Evolutionary conservation across 768 basidiomycete genomes (phyloP).

Genomic region (Suillus plorans): DNA sequence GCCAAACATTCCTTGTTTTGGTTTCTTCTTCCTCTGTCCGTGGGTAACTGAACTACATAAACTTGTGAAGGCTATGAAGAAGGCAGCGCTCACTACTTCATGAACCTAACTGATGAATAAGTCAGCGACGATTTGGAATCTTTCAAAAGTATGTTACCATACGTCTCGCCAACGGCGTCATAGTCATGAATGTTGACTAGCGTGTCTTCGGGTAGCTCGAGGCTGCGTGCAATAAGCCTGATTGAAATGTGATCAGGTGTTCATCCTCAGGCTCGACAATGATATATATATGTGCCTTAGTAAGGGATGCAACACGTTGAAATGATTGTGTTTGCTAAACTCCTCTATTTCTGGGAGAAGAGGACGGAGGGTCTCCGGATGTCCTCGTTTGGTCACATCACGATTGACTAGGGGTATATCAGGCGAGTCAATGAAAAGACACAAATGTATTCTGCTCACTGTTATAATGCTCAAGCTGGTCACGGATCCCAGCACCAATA

Average conservation of each 20-base stretch:
- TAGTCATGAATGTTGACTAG: conserved; percentile 49
- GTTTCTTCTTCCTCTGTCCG: conserved; percentile 48
- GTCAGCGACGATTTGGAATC: not conserved
- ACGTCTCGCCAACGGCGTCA: conserved; percentile 41
- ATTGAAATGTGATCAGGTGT: not conserved
- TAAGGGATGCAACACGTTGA: conserved; percentile 48
- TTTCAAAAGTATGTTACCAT: conserved; percentile 28
- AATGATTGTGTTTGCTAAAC: conserved; percentile 52
- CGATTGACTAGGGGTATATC: conserved; percentile 43
- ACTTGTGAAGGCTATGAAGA: not conserved
- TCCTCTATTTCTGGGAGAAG: conserved; percentile 52
- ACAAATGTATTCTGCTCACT: conserved; percentile 35
- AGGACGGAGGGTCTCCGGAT: conserved; percentile 50
- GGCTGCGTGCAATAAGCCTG: conserved; percentile 50
- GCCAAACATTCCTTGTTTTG: conserved; percentile 54
- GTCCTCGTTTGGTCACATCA: conserved; percentile 43
- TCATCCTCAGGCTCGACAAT: not conserved
- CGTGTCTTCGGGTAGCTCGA: conserved; percentile 55
- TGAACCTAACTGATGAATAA: conserved; percentile 48
- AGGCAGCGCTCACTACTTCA: conserved; percentile 56
- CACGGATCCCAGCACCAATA: conserved; percentile 59
- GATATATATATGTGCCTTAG: conserved; percentile 34
- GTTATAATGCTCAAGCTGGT: conserved; percentile 65
- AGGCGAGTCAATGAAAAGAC: not conserved
- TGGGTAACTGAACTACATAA: conserved; percentile 41